Evolutionary conservation across 305 asterid species (phyloP).

Genomic region (Fraxinus paxiana): DNA sequence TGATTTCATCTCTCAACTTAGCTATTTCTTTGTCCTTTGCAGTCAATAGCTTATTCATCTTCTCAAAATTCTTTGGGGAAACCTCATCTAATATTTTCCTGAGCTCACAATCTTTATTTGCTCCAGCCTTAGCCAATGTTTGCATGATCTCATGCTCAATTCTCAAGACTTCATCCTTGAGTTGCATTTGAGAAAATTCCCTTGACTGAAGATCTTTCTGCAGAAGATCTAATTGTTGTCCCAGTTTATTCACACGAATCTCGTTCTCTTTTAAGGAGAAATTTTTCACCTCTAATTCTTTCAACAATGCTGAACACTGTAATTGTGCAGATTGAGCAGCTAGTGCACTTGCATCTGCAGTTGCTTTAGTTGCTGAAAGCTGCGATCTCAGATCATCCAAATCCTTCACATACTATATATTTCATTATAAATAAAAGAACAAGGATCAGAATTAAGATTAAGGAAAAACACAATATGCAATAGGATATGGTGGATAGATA

Average conservation of each 20-base stretch:
- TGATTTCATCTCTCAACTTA: conserved; percentile 67
- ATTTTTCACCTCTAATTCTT: conserved; percentile 65
- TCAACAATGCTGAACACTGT: conserved; percentile 59
- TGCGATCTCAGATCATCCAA: conserved; percentile 65
- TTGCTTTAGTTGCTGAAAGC: conserved; percentile 59
- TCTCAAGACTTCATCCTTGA: conserved; percentile 74
- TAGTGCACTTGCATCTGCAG: conserved; percentile 71
- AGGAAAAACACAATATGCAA: neutral
- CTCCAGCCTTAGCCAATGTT: conserved; percentile 61
- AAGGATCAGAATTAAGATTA: neutral
- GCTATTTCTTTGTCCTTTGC: conserved; percentile 77
- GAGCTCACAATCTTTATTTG: conserved; percentile 60
- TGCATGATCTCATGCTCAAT: conserved; percentile 77
- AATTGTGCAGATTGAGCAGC: conserved; percentile 75
- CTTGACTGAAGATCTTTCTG: conserved; percentile 72
- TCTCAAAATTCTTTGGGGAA: conserved; percentile 57
- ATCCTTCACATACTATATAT: conserved; percentile 53
- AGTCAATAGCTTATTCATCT: conserved; percentile 53
- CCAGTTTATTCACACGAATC: conserved; percentile 53
- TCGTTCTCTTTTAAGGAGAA: conserved; percentile 65
- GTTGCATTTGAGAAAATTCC: conserved; percentile 68
- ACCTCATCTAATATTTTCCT: conserved; percentile 62
- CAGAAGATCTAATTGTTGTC: conserved; percentile 71
- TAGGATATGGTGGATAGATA: neutral
- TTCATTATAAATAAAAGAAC: neutral